Evolutionary conservation across 805 yeast genomes (phyloP).

Genomic region (Zygotorulaspora florentina): DNA sequence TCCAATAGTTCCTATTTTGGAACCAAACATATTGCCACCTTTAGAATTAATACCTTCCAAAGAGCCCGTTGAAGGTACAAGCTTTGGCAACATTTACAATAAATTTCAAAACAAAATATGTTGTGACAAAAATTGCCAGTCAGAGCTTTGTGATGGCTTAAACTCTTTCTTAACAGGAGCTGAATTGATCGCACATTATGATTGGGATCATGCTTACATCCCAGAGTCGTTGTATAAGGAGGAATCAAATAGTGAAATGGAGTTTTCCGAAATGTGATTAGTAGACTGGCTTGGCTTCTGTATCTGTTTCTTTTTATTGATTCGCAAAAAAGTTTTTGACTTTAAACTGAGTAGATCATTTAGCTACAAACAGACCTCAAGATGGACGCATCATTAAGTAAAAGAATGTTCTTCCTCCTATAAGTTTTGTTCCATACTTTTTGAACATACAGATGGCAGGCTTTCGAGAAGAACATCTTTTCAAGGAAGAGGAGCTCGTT

Average conservation of each 20-base stretch:
- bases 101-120: background rate
- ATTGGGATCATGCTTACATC: constrained; percentile 9
- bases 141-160: background rate
- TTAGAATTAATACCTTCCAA: background rate
- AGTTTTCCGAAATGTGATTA: background rate
- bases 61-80: background rate
- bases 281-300: background rate
- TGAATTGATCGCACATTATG: constrained; percentile 8
- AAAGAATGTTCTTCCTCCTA: no score
- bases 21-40: background rate
- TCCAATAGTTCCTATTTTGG: constrained; percentile 1
- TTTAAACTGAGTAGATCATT: no score
- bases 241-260: no score
- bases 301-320: no score
- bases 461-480: no score
- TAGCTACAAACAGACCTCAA: no score
- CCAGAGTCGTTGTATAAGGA: constrained; percentile 6
- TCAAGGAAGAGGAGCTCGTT: no score
- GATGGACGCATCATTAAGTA: no score
- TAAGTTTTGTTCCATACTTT: no score
- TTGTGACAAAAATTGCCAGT: constrained; percentile 1
- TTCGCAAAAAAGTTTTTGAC: no score
- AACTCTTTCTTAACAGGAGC: constrained; percentile 3
- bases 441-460: no score
- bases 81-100: background rate